Base-by-base conservation (phyloP, 257 asterid genomes). In the Gynochthodes officinalis region DNA sequence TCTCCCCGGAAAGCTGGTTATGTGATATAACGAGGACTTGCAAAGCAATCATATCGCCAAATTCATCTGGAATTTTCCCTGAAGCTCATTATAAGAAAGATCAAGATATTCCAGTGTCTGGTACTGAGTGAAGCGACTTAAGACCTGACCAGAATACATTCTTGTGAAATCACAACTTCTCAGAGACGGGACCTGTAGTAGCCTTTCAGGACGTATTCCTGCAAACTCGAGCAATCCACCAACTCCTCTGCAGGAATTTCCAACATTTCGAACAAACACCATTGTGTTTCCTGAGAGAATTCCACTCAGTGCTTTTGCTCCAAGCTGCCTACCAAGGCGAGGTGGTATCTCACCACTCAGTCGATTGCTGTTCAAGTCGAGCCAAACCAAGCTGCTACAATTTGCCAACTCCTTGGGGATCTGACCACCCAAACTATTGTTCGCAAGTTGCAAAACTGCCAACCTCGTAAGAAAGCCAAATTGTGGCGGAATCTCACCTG, bases 31-130 rank as follows among this genome's bases (percentile, higher is more conserved):
- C 98, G 5, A 91, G 89, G 9, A 93, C 98, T 81, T 91, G 98
- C 50, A 93, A 73, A 59, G 97, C 98, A 21, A 91, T 91, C 96
- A 91, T 93, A 3, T 84, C 98, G 1, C 98, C 98, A 18, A 91
- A 91, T 37, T 84, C 96, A 49, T 89, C 95, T 0, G 97, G 97
- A 55, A 91, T 91, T 84, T 87, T 88, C 11, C 98, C 30, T 90
- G 83, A 23, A 93, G 92, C 69, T 88, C 89, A 63, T 93, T 93
- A 60, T 93, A 93, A 0, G 98, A 93, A 58, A 93, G 88, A 81
- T 93, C 98, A 10, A 93, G 96, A 73, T 93, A 93, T 85, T 93
- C 96, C 10, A 93, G 71, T 1, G 96, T 93, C 54, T 93, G 96
- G 53, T 91, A 93, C 69, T 89, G 80, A 4, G 98, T 89, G 44